These are phyloP conservation scores for Asterophora lycoperdoides DNA, from an alignment of 768 basidiomycete species.

Conservation along the genomic window DNA sequence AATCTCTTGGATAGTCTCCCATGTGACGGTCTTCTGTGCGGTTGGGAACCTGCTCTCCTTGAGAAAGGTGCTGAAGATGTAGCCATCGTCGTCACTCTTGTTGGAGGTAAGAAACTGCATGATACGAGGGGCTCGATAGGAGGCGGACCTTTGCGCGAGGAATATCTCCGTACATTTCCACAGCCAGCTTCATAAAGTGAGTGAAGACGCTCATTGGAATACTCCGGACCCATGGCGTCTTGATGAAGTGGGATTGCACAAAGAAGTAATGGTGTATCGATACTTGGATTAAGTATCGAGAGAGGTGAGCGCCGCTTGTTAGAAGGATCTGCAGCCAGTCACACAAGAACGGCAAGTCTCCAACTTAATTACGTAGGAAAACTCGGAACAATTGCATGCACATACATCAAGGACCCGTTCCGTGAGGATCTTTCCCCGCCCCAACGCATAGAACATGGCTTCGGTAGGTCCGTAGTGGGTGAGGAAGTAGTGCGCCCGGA, in stretches of 20 bases:
- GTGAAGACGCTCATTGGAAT: conserved; percentile 57
- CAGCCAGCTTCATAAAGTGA: conserved; percentile 59
- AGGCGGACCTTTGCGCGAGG: conserved; percentile 51
- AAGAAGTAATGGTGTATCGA: conserved; percentile 79
- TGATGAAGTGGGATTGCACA: conserved; percentile 68
- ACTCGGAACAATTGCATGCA: conserved; percentile 22
- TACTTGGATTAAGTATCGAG: conserved; percentile 74
- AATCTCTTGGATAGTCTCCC: conserved; percentile 62
- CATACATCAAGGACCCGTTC: conserved; percentile 68
- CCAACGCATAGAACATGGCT: conserved; percentile 73
- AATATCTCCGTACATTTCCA: conserved; percentile 58
- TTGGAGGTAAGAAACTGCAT: conserved; percentile 3
- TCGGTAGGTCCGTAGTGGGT: conserved; percentile 65
- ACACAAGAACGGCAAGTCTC: conserved; percentile 9
- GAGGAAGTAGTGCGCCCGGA: conserved; percentile 76
- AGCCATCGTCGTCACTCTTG: conserved; percentile 72
- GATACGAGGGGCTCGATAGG: neutral
- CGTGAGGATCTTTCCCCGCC: conserved; percentile 61
- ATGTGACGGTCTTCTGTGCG: conserved; percentile 53
- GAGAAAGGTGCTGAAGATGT: conserved; percentile 57
- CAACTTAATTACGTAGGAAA: conserved; percentile 16
- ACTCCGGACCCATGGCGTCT: conserved; percentile 68
- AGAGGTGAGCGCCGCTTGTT: conserved; percentile 71
- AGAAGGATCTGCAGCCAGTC: conserved; percentile 53
- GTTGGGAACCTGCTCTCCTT: conserved; percentile 66